phyloP scores from a whole-genome alignment of 257 asterid species.

The Gentiana macrophylla region DNA sequence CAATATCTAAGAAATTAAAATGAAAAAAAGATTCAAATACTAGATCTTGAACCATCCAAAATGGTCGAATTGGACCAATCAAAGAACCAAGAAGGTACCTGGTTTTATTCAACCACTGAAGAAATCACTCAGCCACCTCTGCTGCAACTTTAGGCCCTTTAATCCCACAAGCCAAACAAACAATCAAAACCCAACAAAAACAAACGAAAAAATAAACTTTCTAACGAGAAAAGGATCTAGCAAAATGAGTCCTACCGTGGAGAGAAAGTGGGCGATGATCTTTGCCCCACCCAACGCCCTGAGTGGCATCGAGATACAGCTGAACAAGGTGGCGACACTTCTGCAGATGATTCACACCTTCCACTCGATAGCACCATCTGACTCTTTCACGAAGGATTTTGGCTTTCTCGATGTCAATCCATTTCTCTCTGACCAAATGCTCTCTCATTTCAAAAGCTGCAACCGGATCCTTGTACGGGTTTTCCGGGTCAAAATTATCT shows the following conservation, averaged over 20 bases:
- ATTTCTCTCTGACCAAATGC: conserved; percentile 78
- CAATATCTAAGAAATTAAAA: neutral
- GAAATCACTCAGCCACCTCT: conserved; percentile 16
- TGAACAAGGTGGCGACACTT: conserved; percentile 91
- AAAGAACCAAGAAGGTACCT: conserved; percentile 7
- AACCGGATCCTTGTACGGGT: conserved; percentile 92
- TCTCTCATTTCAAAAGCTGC: conserved; percentile 93
- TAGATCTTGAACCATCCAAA: neutral
- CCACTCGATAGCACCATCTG: conserved; percentile 88
- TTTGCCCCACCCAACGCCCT: conserved; percentile 91
- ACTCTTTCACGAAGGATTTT: conserved; percentile 83
- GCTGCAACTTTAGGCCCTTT: conserved; percentile 26
- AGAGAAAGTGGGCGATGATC: conserved; percentile 76
- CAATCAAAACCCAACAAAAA: neutral
- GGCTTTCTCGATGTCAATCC: conserved; percentile 97
- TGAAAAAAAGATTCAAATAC: neutral
- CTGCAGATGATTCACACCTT: conserved; percentile 86
- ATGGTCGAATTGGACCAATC: neutral
- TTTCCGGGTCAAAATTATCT: conserved; percentile 75
- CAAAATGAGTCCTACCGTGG: conserved; percentile 33
- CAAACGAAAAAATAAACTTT: neutral
- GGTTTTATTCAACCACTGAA: neutral
- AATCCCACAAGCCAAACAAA: neutral
- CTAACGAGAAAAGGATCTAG: too few species aligned
- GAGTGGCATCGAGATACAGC: conserved; percentile 87